These are phyloP conservation scores for Colletotrichum simmondsii DNA, from an alignment of 2,329 filamentous ascomycete genomes.

Conservation along the genomic window DNA sequence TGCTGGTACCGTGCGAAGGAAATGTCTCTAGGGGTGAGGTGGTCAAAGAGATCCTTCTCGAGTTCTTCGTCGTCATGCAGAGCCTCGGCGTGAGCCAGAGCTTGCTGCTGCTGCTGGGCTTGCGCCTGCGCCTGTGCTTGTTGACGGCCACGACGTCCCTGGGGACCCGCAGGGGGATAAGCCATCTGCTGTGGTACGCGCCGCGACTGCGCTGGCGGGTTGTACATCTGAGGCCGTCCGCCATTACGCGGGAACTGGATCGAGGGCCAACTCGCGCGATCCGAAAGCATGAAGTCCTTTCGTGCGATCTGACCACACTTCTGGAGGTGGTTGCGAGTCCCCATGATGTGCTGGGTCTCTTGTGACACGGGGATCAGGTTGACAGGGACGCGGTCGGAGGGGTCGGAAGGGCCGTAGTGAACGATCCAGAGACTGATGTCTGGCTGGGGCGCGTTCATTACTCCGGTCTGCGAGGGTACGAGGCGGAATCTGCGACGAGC, in stretches of 20 bases:
- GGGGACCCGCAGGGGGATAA: constrained; percentile 65
- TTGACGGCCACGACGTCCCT: constrained; percentile 27
- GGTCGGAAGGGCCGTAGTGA: constrained; percentile 85
- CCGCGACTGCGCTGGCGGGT: constrained; percentile 52
- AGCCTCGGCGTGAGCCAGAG: constrained; percentile 38
- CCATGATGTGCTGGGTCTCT: constrained; percentile 69
- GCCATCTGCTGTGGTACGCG: constrained; percentile 70
- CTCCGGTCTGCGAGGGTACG: constrained; percentile 74
- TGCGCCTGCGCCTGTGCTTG: constrained; percentile 52
- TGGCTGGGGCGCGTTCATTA: constrained; percentile 74
- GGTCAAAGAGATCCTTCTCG: constrained; percentile 84
- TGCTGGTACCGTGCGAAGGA: constrained; percentile 89
- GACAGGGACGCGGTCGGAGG: constrained; percentile 77
- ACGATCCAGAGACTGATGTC: constrained; percentile 91
- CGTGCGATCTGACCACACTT: constrained; percentile 83
- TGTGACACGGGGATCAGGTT: constrained; percentile 73
- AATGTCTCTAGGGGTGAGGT: constrained; percentile 88
- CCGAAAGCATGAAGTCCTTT: constrained; percentile 95
- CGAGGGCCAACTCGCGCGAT: constrained; percentile 89
- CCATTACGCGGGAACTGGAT: constrained; percentile 75
- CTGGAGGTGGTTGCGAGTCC: constrained; percentile 73
- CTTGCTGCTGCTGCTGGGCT: constrained; percentile 35
- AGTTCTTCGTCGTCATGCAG: constrained; percentile 84
- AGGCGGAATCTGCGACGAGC: constrained; percentile 89
- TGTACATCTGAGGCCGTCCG: constrained; percentile 62